These are phyloP conservation scores for Thermothelomyces thermophilus DNA, from an alignment of 2,329 filamentous ascomycete species.

Conservation along the genomic window DNA sequence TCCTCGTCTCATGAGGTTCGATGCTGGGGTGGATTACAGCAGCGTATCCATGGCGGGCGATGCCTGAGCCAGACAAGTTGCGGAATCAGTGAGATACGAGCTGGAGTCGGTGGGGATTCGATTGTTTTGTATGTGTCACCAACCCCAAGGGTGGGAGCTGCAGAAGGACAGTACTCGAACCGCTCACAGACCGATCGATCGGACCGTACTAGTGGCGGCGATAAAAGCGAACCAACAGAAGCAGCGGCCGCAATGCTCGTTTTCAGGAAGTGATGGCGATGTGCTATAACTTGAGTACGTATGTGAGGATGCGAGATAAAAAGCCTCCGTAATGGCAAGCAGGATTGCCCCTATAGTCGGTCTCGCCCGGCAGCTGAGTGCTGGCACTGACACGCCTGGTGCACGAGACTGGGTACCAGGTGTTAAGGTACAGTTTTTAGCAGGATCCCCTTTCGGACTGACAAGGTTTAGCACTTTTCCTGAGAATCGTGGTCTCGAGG, in stretches of 20 bases:
- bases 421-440: too few species aligned
- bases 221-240: neutral
- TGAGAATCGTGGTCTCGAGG: neutral
- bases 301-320: neutral
- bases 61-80: neutral
- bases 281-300: neutral
- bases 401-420: too few species aligned
- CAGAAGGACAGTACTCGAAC: neutral
- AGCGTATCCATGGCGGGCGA: slow-evolving; percentile 51
- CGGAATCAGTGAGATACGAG: neutral
- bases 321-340: neutral
- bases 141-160: neutral
- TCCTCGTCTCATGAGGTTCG: neutral
- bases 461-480: too few species aligned
- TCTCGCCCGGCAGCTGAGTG: neutral
- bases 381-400: neutral
- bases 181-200: neutral
- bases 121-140: slow-evolving; percentile 3
- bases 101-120: neutral
- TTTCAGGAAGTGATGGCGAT: neutral
- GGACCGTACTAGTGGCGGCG: neutral
- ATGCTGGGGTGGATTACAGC: slow-evolving; percentile 42
- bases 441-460: too few species aligned
- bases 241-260: neutral
- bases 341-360: neutral